A percentile compares a stretch with the other conserved stretches of the same genome.
These are phyloP conservation scores for Ephemerocybe angulata DNA, from an alignment of 768 basidiomycete species.

Conservation along the genomic window DNA sequence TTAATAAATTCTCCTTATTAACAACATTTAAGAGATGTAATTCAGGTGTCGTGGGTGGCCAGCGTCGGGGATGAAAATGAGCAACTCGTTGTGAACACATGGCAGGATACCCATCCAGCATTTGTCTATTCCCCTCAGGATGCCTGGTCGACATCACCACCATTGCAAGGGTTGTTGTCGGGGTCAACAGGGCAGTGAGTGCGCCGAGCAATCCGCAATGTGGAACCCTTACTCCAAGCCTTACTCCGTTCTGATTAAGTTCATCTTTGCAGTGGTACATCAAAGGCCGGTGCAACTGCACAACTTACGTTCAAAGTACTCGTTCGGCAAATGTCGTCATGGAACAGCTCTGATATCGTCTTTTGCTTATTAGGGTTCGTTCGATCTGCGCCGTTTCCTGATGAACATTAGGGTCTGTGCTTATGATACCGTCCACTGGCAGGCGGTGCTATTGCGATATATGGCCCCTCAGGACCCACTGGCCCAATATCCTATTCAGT, in stretches of 20 bases:
- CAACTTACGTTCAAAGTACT: conserved; percentile 15
- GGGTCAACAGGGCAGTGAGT: conserved; percentile 14
- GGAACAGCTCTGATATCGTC: too few relatives aligned
- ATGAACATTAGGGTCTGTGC: too few relatives aligned
- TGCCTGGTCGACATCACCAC: conserved; percentile 11
- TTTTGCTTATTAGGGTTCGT: too few relatives aligned
- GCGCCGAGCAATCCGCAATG: not conserved
- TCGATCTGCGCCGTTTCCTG: too few relatives aligned
- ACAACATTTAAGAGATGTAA: too few relatives aligned
- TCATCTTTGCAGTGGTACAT: conserved; percentile 10
- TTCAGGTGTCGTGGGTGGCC: conserved; percentile 19
- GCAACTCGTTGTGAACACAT: conserved; percentile 20
- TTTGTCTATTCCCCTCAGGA: conserved; percentile 20
- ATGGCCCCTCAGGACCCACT: conserved; percentile 15
- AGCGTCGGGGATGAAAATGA: conserved; percentile 19
- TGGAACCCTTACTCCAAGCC: too few relatives aligned
- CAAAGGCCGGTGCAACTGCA: conserved; percentile 4
- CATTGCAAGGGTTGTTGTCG: conserved; percentile 10
- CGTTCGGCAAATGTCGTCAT: not conserved
- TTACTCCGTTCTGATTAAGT: not conserved
- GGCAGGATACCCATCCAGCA: conserved; percentile 20
- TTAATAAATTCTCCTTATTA: too few relatives aligned
- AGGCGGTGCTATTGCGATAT: conserved; percentile 17
- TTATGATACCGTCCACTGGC: not conserved
- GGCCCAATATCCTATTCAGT: conserved; percentile 6